Base-by-base conservation (phyloP, 108 stramenopile species). In the Skeletonema menzelii region DNA sequence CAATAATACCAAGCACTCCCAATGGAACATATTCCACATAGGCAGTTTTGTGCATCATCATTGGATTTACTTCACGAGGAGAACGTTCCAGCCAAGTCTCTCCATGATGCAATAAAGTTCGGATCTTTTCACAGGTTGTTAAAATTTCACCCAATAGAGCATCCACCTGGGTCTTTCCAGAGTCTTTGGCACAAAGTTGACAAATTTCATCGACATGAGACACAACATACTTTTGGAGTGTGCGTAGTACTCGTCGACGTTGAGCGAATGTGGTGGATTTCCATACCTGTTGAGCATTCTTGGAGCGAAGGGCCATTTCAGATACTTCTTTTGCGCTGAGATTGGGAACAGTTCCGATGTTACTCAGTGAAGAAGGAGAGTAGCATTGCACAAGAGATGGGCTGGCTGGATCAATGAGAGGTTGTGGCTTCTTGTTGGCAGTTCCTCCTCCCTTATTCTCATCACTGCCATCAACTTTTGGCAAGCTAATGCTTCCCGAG, bases 21-120 rank as follows among this genome's bases (percentile, higher is more conserved):
- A 98, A 44, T 0, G 99, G 99, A 14, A 95, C 93, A 77, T 97
- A 99, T 73, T 99, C 97, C 13, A 99, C 97, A 71, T 94, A 90
- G 26, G 95, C 97, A 13, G 70, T 84, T 84, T 99, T 99, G 85
- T 97, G 94, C 83, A 94, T 72, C 95, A 98, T 94, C 88, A 98
- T 85, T 63, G 88, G 92, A 49, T 96, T 95, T 0, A 88, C 84
- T 0, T 84, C 84, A n/a, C 99, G 93, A n/a, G 77, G 77, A 56
- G 79, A 65, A 5, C 80, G 80, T 53, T 71, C 70, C 61, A 98
- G 77, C 91, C 95, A 95, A 63, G 76, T 67, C 76, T 98, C 97
- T 10, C 99, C 99, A 75, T 91, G 83, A 35, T 82, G 82, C 67
- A 85, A 76, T 35, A 98, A 65, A 34, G 95, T 96, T 8, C 96